Conservation (phyloP, 2,329 filamentous ascomycete genomes). For the Aspergillus brunneoviolaceus region DNA sequence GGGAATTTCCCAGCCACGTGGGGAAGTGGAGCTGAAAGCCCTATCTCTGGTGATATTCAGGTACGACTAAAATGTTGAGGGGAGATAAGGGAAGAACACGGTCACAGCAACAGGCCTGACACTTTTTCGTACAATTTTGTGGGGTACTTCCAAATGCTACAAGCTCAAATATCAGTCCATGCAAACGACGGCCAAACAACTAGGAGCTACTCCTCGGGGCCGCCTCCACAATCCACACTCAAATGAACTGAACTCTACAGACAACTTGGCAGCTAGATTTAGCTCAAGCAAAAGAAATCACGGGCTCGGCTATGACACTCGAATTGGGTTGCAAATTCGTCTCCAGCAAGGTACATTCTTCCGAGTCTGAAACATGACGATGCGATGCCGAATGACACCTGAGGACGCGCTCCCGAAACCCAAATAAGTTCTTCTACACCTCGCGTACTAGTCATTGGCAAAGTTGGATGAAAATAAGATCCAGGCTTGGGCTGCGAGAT, state of each 20-base stretch:
- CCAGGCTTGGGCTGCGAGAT: too few species aligned
- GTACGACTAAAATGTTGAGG: not conserved
- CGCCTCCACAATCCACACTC: not conserved
- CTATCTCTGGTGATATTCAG: not conserved
- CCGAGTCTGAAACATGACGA: too few species aligned
- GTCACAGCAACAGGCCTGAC: not conserved
- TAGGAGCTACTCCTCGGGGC: not conserved
- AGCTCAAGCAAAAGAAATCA: too few species aligned
- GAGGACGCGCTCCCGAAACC: too few species aligned
- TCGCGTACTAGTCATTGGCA: too few species aligned
- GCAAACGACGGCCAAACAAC: not conserved
- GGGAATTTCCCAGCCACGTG: not conserved
- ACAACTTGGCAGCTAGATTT: too few species aligned
- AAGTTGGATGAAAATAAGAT: too few species aligned
- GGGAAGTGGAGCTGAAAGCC: not conserved
- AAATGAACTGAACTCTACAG: not conserved
- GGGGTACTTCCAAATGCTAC: not conserved
- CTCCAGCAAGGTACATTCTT: too few species aligned
- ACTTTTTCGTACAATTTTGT: not conserved
- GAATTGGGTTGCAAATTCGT: too few species aligned
- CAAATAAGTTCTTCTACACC: too few species aligned
- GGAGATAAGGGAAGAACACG: not conserved
- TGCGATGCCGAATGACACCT: too few species aligned
- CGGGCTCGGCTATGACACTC: too few species aligned
- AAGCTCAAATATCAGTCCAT: not conserved